Conservation (phyloP, 2,329 filamentous ascomycete genomes). For the Bipolaris zeicola region DNA sequence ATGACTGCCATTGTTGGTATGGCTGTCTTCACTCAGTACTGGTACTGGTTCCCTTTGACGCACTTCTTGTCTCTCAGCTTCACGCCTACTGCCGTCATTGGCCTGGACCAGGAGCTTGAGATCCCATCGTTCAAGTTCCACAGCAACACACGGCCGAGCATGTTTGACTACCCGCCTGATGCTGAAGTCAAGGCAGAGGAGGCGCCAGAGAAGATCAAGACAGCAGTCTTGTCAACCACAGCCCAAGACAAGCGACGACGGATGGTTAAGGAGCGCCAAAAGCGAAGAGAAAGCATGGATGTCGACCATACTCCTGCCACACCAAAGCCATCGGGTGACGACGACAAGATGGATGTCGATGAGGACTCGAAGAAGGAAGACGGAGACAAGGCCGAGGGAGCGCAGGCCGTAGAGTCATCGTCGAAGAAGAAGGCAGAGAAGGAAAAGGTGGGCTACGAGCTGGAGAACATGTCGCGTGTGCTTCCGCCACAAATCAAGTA, state of each 20-base stretch:
- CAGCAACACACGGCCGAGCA: slow-evolving; percentile 89
- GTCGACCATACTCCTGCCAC: slow-evolving; percentile 80
- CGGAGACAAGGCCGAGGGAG: slow-evolving; percentile 58
- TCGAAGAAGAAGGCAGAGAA: slow-evolving; percentile 90
- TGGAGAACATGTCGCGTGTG: slow-evolving; percentile 96
- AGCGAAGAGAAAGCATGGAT: slow-evolving; percentile 93
- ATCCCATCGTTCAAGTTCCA: slow-evolving; percentile 95
- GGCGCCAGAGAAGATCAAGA: slow-evolving; percentile 90
- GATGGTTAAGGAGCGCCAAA: slow-evolving; percentile 90
- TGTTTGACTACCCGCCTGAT: slow-evolving; percentile 98
- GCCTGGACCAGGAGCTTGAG: slow-evolving; percentile 89
- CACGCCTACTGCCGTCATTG: slow-evolving; percentile 95
- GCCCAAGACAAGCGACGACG: slow-evolving; percentile 95
- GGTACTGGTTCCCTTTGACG: slow-evolving; percentile 99
- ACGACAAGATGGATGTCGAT: slow-evolving; percentile 84
- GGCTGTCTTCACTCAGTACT: slow-evolving; percentile 98
- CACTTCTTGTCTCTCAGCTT: slow-evolving; percentile 97
- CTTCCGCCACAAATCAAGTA: slow-evolving; percentile 93
- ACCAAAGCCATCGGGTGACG: slow-evolving; percentile 66
- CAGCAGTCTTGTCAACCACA: slow-evolving; percentile 93
- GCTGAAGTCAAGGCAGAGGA: slow-evolving; percentile 95
- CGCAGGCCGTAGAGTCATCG: slow-evolving; percentile 59
- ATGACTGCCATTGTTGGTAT: slow-evolving; percentile 98
- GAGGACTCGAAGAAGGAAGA: slow-evolving; percentile 54
- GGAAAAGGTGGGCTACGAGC: slow-evolving; percentile 94